A percentile compares a stretch with the other conserved stretches of the same genome.
Evolutionary conservation across 257 asterid species (phyloP).

Genomic region (Rauvolfia tetraphylla): DNA sequence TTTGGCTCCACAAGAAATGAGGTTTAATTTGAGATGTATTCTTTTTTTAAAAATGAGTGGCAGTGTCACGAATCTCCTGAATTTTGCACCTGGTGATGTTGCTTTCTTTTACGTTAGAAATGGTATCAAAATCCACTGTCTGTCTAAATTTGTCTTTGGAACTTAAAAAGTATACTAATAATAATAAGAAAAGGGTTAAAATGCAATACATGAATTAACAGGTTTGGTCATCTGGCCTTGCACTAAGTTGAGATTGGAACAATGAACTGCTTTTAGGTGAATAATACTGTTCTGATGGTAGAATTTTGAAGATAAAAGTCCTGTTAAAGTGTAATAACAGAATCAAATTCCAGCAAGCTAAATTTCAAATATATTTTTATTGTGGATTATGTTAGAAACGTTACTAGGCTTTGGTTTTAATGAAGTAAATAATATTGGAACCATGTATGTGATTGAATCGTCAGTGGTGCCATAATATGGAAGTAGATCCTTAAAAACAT

Average conservation of each 20-base stretch:
- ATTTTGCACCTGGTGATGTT: background rate
- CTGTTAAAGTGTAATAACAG: background rate
- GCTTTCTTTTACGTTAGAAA: background rate
- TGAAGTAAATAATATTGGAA: background rate
- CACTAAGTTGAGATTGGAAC: background rate
- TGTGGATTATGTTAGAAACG: background rate
- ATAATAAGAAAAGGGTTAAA: background rate
- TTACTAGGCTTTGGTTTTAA: background rate
- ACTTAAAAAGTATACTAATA: background rate
- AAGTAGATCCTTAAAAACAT: too few species aligned
- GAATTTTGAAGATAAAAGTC: background rate
- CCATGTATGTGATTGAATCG: background rate
- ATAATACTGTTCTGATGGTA: background rate
- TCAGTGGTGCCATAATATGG: background rate
- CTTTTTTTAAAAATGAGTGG: background rate
- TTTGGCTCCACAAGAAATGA: background rate
- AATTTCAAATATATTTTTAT: background rate
- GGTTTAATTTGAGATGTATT: background rate
- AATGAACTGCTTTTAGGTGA: background rate
- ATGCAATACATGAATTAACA: background rate
- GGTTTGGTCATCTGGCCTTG: background rate
- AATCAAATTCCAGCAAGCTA: background rate
- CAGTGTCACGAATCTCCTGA: background rate
- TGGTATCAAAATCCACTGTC: background rate
- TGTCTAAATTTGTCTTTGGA: background rate